These are phyloP conservation scores for Venturia effusa DNA, from an alignment of 2,329 filamentous ascomycete species.

Conservation along the genomic window DNA sequence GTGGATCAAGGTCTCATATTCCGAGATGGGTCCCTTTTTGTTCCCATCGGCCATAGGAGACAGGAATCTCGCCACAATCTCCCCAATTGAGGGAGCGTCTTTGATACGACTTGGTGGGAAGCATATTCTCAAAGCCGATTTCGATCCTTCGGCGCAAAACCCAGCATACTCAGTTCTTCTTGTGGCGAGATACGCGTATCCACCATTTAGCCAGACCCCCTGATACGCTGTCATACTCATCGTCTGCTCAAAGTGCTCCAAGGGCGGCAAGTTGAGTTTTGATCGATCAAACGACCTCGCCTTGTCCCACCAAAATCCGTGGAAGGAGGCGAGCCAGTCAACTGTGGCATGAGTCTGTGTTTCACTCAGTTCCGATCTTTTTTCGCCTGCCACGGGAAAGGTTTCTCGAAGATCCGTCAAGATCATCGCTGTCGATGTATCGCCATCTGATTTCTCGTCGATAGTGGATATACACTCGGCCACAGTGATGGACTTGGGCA, in stretches of 20 bases:
- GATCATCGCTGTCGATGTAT: constrained; percentile 40
- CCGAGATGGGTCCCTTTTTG: constrained; percentile 26
- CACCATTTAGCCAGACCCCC: constrained; percentile 51
- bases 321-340: constrained; percentile 54
- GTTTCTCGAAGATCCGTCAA: constrained; percentile 44
- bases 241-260: constrained; percentile 35
- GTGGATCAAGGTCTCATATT: constrained; percentile 48
- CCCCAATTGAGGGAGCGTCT: neutral
- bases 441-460: constrained; percentile 27
- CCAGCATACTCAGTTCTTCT: constrained; percentile 44
- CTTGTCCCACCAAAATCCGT: constrained; percentile 41
- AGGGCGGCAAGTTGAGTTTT: constrained; percentile 41
- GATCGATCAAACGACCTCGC: constrained; percentile 19
- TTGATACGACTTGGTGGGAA: neutral
- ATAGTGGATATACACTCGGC: constrained; percentile 39
- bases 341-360: constrained; percentile 44
- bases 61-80: neutral
- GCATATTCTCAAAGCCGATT: constrained; percentile 26
- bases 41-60: constrained; percentile 40
- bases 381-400: constrained; percentile 48
- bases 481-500: constrained; percentile 36
- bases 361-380: constrained; percentile 35
- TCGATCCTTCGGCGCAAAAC: constrained; percentile 34
- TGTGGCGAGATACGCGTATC: constrained; percentile 54
- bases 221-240: constrained; percentile 20